Base-by-base conservation (phyloP, 441 rosid genomes). In the Gossypium lobatum region DNA sequence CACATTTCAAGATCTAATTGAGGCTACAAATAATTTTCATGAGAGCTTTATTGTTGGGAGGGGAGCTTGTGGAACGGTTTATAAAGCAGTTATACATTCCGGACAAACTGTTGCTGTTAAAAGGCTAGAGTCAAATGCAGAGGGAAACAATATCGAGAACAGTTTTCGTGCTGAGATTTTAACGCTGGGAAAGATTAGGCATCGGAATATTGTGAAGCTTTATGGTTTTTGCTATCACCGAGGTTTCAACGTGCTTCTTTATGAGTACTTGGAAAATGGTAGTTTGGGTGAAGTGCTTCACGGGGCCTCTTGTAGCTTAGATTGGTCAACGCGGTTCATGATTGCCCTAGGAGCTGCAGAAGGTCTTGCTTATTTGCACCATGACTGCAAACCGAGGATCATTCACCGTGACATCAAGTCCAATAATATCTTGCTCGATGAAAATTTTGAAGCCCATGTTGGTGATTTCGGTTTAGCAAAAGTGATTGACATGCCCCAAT, bases 401-500 rank as follows among this genome's bases (percentile, higher is more conserved):
- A 73, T 95, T 73, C 99, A 95, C 80, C 97, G 98, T 0, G 98
- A 95, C 82, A 95, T 95, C 75, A 95, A 95, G 76, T 95, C 97
- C 50, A 91, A 87, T 58, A 95, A 95, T 79, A 95, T 95, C 71
- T 85, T 95, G 2, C 92, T 95, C 8, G 96, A 95, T 55, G 91
- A 90, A 39, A 91, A 87, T 52, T 93, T 89, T 58, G 97, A 93
- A 83, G 96, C 99, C 59, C 99, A 91, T 79, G 99, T 95, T 18
- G 99, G 99, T 39, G 99, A 95, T 80, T 95, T 95, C 79, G 99
- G 99, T 39, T 85, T 95, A 82, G 99, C 99, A 11, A 95, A 95
- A 83, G 91, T 95, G 25, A 85, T 95, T 0, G 99, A 93, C 86
- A 85, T 95, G 99, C 98, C 99, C 58, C 96, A 90, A 10, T 91